Evolutionary conservation across 2,329 filamentous ascomycete genomes (phyloP), one percentile per base, ranked within the genome.

Genomic region (Orbilia ellipsospora): DNA sequence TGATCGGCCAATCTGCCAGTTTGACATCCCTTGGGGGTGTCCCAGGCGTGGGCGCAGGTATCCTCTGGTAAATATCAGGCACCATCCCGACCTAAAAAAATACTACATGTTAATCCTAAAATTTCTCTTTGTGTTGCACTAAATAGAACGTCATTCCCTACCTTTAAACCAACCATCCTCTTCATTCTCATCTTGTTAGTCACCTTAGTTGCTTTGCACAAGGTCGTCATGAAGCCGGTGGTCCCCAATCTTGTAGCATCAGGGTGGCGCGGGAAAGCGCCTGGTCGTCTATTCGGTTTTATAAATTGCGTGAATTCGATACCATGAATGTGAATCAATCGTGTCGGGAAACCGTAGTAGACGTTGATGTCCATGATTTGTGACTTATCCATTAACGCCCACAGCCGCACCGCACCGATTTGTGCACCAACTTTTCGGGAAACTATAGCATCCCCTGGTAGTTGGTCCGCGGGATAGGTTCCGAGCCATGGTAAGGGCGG

Each of bases 1-100:
- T 75, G n/a, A 75, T 75, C 10, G 72, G 72, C 72, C 72, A 75
- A 26, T 75, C 72, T 5, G 72, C 72, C 48, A 75, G 72, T 48
- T 69, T 64, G 45, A 75, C 64, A 51, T 75, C 72, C 16, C 60
- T 63, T 15, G 48, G 23, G n/a, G 55, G 36, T 1, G 64, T 75
- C 15, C 72, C 72, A 28, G 64, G 59, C 1, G 52, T 57, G 5
- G 64, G 64, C 8, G 72, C 64, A 5, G 65, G 72, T 23, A 75
- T 69, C 5, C 64, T 51, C 28, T 57, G 59, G 15, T 64, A 69
- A 2, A 75, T 69, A 61, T 75, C 59, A 4, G 64, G 52, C 16
- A 69, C 72, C 72, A 75, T 75, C n/a, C 72, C 72, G 50, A 75
- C 54, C 72, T 75, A 56, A 4, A 4, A 8, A 16, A 16, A 16